phyloP scores from a whole-genome alignment of 2,329 filamentous ascomycete species.

The Sporothrix variecibatus region DNA sequence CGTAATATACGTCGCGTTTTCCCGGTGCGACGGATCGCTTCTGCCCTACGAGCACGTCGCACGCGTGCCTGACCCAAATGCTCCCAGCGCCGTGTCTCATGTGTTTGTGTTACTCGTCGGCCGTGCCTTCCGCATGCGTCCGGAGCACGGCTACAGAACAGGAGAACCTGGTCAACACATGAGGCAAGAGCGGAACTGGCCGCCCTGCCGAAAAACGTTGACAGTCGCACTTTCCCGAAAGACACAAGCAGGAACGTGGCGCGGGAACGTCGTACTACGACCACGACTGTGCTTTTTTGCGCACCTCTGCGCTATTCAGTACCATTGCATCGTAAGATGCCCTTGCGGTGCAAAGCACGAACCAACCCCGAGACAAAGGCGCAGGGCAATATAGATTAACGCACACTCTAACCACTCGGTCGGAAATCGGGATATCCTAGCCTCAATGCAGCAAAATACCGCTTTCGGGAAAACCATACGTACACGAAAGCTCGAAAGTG shows the following conservation, averaged over 20 bases:
- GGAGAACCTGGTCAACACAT: background rate
- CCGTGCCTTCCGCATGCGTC: background rate
- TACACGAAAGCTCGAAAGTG: background rate
- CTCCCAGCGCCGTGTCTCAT: background rate
- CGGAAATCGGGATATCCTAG: background rate
- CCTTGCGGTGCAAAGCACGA: background rate
- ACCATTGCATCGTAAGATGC: background rate
- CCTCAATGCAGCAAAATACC: background rate
- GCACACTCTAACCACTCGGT: conserved; percentile 11
- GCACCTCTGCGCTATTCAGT: background rate
- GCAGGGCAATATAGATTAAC: background rate
- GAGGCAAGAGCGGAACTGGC: conserved; percentile 2
- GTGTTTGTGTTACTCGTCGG: background rate
- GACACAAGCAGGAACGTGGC: background rate
- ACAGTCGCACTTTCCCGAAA: conserved; percentile 4
- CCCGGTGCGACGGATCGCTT: background rate
- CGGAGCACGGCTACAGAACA: background rate
- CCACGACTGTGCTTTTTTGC: background rate
- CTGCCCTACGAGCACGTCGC: background rate
- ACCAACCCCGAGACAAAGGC: background rate
- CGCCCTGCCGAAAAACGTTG: background rate
- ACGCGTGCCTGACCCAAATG: background rate
- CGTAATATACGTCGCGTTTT: background rate
- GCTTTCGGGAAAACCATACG: background rate
- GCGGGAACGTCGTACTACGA: conserved; percentile 2